Base-by-base conservation (phyloP, 495 filamentous ascomycete species). In the Sordaria brevicollis region DNA sequence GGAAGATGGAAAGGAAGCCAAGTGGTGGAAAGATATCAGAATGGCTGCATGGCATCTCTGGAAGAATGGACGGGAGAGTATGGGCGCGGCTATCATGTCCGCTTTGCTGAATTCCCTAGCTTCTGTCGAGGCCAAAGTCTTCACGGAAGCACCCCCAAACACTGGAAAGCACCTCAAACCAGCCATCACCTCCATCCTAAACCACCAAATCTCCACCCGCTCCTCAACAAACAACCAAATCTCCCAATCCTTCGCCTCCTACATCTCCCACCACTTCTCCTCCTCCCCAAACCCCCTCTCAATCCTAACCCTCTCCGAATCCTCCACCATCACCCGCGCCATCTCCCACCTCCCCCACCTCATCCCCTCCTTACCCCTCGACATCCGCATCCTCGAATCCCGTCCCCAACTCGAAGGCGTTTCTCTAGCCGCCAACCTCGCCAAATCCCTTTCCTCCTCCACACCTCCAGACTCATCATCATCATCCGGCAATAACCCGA, bases 391-490 rank as follows among this genome's bases (percentile, higher is more conserved):
- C 25, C 80, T 92, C 2, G 90, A 92, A 70, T 91, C 90, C 6
- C 82, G 89, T 4, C 90, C 89, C 0, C 80, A 88, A 7, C 90
- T 80, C 71, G 90, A 92, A 78, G 90, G 90, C 11, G 86, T 86
- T 7, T 83, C 80, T 13, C 77, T 90, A 34, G 85, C 86, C 2
- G 80, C 81, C 1, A 80, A 80, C 0, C 65, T 91, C 1, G 72
- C 86, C 0, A 72, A 77, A 1, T 70, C 72, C 2, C 74, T 83
- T 29, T 65, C 79, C 38, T 69, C 70, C 0, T 75, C 75, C 5
- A 69, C 66, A n/a, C n/a, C n/a, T n/a, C n/a, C n/a, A 67, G 36
- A 69, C 37, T 10, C 72, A 0, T 57, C 49, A 62, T 10, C 72
- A 0, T 57, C 49, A 62, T 62, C 49, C 25, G 33, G 68, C 25